A percentile compares a stretch with the other conserved stretches of the same genome.
These are phyloP conservation scores for Notholithocarpus densiflorus DNA, from an alignment of 306 rosid species.

Conservation along the genomic window DNA sequence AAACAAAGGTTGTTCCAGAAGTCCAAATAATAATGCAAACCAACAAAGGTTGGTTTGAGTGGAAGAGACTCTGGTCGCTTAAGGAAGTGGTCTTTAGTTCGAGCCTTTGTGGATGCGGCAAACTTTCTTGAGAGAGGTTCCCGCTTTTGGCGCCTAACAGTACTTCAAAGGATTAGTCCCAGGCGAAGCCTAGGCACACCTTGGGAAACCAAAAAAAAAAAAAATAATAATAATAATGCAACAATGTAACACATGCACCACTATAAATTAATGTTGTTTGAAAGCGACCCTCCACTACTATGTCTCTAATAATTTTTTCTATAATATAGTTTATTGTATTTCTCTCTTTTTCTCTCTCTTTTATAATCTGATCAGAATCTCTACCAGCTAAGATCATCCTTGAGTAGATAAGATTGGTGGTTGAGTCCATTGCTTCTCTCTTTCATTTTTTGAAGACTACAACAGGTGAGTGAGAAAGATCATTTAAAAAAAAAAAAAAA, in stretches of 20 bases:
- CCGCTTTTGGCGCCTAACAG: no score
- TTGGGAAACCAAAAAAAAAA: no score
- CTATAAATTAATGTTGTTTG: background rate
- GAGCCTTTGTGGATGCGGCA: no score
- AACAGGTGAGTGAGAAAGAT: slow-evolving; percentile 31
- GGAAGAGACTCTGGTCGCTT: no score
- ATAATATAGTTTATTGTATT: background rate
- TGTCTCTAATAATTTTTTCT: background rate
- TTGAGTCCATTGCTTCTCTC: slow-evolving; percentile 30
- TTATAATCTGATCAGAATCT: slow-evolving; percentile 40
- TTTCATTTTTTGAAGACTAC: slow-evolving; percentile 23
- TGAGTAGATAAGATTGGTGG: slow-evolving; percentile 58
- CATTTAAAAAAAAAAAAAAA: background rate
- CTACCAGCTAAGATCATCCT: slow-evolving; percentile 41
- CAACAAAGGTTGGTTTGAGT: no score
- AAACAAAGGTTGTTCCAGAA: background rate
- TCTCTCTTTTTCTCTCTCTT: background rate
- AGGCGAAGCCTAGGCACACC: no score
- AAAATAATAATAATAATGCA: background rate
- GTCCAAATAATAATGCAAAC: background rate
- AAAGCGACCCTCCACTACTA: slow-evolving; percentile 42
- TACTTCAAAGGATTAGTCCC: no score
- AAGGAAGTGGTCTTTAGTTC: no score
- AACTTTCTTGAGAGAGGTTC: no score
- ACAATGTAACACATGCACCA: background rate